phyloP scores from a whole-genome alignment of 164 flowering plant genomes.

The Magnolia changhungtana region DNA sequence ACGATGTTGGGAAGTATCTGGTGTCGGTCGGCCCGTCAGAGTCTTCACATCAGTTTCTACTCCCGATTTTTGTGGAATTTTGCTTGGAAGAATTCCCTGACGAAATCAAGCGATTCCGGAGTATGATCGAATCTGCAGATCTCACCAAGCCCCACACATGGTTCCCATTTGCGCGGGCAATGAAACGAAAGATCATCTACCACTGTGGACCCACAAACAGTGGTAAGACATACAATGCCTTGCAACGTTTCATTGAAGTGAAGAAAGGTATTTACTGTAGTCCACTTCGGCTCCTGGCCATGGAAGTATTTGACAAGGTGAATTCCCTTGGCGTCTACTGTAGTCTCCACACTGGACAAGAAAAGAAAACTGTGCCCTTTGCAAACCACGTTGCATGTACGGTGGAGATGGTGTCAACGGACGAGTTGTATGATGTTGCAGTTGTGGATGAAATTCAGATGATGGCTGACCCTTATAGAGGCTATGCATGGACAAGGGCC shows the following conservation, averaged over 20 bases:
- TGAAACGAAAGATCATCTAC: conserved; percentile 82
- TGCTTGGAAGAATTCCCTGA: conserved; percentile 76
- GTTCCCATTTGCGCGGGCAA: conserved; percentile 93
- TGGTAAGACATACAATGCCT: conserved; percentile 88
- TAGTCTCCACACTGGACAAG: conserved; percentile 87
- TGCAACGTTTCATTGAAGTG: conserved; percentile 88
- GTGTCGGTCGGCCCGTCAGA: conserved; percentile 52
- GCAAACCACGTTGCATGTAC: conserved; percentile 84
- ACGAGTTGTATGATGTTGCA: conserved; percentile 81
- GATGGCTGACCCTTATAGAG: conserved; percentile 81
- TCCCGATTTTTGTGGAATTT: conserved; percentile 80
- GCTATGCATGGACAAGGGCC: conserved; percentile 94
- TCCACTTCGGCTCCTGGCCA: conserved; percentile 86
- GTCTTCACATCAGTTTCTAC: conserved; percentile 56
- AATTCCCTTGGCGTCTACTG: conserved; percentile 80
- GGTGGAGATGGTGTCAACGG: conserved; percentile 86
- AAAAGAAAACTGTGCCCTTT: conserved; percentile 77
- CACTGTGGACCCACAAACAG: conserved; percentile 97
- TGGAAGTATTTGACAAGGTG: conserved; percentile 95
- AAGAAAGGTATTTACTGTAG: conserved; percentile 82
- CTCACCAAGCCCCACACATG: conserved; percentile 89
- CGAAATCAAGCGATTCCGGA: conserved; percentile 66
- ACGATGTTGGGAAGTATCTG: conserved; percentile 46
- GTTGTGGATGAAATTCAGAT: conserved; percentile 94
- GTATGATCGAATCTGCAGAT: conserved; percentile 68